Evolutionary conservation across 805 yeast species (phyloP), one percentile per base, ranked within the genome.

Genomic region (Starmerella sirachaensis): DNA sequence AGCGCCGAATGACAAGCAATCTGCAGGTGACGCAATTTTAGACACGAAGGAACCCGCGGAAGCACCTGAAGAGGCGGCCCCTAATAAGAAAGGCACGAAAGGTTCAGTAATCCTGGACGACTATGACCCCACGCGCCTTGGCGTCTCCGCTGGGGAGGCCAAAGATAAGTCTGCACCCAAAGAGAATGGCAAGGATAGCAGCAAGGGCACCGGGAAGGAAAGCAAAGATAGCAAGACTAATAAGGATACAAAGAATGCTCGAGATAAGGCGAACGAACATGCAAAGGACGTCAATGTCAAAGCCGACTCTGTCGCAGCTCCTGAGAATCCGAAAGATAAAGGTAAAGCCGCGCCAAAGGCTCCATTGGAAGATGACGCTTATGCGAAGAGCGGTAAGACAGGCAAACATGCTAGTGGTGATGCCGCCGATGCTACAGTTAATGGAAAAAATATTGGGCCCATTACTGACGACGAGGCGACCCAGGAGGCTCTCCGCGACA

Each of bases 61-160:
- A 4, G 26, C 29, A 19, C 10, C 20, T n/a, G n/a, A n/a, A n/a
- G n/a, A n/a, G n/a, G n/a, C n/a, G n/a, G n/a, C n/a, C n/a, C n/a
- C n/a, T n/a, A n/a, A n/a, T n/a, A n/a, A n/a, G 27, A 35, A 48
- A 22, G 51, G 45, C 29, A 46, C 49, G 33, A 48, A 53, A 26
- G 47, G 47, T 26, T 55, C 60, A 5, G 53, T 49, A n/a, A 58
- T 57, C 19, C 46, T 56, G 21, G 56, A 57, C 41, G 63, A 59
- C 39, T 59, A 58, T 37, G 60, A 59, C 39, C 62, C 62, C 10
- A 51, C 46, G 31, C 50, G 58, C 18, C 42, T 58, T 14, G 62
- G 62, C n/a, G 55, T 51, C 14, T 31, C 52, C 9, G 50, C 51
- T 3, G 43, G 35, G 22, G 50, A 48, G 29, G 46, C 51, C n/a